Evolutionary conservation across 306 rosid genomes (phyloP).

Genomic region (Glycine tomentella): DNA sequence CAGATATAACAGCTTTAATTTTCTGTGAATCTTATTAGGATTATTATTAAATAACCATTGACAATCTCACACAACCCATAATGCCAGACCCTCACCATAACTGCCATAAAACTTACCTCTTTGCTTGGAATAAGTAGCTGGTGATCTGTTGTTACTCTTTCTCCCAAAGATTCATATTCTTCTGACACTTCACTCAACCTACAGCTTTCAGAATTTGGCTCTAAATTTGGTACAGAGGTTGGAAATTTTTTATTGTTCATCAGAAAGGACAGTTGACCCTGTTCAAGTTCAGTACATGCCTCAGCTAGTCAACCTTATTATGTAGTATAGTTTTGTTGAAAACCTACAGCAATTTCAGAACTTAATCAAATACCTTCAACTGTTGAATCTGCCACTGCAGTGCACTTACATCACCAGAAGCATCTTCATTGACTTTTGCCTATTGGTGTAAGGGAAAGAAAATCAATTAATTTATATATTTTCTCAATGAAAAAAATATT

Average conservation of each 20-base stretch:
- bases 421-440: conserved; percentile 97
- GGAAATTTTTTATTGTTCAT: conserved; percentile 58
- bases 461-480: conserved; percentile 39
- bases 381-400: conserved; percentile 90
- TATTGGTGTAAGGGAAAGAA: conserved; percentile 39
- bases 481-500: neutral
- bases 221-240: conserved; percentile 54
- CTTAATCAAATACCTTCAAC: conserved; percentile 68
- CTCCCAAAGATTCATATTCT: conserved; percentile 49
- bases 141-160: conserved; percentile 47
- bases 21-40: conserved; percentile 5
- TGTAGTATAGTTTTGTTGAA: conserved; percentile 23
- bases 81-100: conserved; percentile 20
- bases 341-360: conserved; percentile 45
- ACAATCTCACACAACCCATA: conserved; percentile 34
- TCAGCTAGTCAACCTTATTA: conserved; percentile 44
- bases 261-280: conserved; percentile 80
- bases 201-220: conserved; percentile 60
- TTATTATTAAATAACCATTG: neutral
- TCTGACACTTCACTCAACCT: conserved; percentile 58
- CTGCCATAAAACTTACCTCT: conserved; percentile 55
- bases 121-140: conserved; percentile 51
- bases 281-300: conserved; percentile 52
- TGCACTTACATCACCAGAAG: conserved; percentile 87
- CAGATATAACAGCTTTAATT: conserved; percentile 47